Base-by-base conservation (phyloP, 805 yeast species). In the Saturnispora sekii region DNA sequence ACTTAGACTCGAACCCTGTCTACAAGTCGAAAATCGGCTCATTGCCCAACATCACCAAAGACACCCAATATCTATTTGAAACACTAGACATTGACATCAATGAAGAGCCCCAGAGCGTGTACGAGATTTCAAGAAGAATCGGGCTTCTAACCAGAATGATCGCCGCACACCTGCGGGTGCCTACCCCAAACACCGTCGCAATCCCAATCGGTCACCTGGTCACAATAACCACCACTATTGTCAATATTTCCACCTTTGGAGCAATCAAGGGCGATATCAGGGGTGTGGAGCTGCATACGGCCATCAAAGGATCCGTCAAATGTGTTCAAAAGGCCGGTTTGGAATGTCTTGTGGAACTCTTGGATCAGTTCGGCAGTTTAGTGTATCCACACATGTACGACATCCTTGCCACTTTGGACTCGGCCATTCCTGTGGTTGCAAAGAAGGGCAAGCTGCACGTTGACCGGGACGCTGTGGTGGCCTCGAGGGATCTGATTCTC, bases 181-280 rank as follows among this genome's bases (percentile, higher is more conserved):
- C 76, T 21, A 77, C 87, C 1, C 76, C 73, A 35, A 70, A 67
- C 52, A 66, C 78, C 10, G 69, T 62, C 10, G 53, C 57, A 33
- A 43, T 84, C 7, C 93, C 94, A 3, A 50, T 85, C 11, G 89
- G 90, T 1, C 54, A 64, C 38, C 56, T 82, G 3, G 56, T 81
- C 5, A 62, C 79, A 10, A 55, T 81, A 12, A 61, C 76, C 47
- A 69, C 79, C 14, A 60, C 85, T 47, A 77, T 79, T 51, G 61
- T 72, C 11, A 74, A 69, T 43, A 77, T 75, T 49, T 38, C 41
- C 10, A 43, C 45, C 5, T 18, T 43, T 33, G 61, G 79, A 32
- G 69, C 78, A 2, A 68, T 80, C 55, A 75, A 73, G 51, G 68
- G 72, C 40, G 86, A 80, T 49, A 70, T 82, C 47, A 68, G 81